These are phyloP conservation scores for Opeltia flavorubescens DNA, from an alignment of 495 filamentous ascomycete species.

Conservation along the genomic window DNA sequence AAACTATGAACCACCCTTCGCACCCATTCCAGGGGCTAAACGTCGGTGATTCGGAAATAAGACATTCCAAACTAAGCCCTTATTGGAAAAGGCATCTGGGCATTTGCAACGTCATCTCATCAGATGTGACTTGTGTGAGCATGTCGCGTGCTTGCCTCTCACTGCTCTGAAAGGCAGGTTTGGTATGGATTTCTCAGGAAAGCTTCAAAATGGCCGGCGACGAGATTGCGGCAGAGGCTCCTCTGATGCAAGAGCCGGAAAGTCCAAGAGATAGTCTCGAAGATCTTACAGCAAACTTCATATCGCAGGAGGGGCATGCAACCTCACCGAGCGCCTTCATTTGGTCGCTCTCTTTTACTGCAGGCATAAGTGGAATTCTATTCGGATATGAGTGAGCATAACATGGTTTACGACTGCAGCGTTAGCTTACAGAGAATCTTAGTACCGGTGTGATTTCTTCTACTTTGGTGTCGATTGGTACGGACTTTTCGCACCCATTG, in stretches of 20 bases:
- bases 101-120: no score
- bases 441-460: slow-evolving; percentile 88
- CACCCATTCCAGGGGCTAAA: no score
- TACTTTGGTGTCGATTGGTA: slow-evolving; percentile 65
- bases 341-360: slow-evolving; percentile 65
- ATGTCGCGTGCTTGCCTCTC: background rate
- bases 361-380: slow-evolving; percentile 71
- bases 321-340: slow-evolving; percentile 29
- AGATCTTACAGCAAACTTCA: background rate
- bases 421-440: slow-evolving; percentile 1
- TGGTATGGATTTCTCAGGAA: background rate
- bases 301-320: background rate
- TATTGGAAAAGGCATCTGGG: no score
- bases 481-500: slow-evolving; percentile 56
- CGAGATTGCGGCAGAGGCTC: slow-evolving; percentile 7
- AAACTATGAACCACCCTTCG: no score
- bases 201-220: slow-evolving; percentile 6
- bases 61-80: no score
- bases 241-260: slow-evolving; percentile 5
- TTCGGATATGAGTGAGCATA: slow-evolving; percentile 64
- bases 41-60: no score
- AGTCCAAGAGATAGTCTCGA: background rate
- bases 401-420: background rate
- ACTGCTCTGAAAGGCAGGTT: background rate
- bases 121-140: no score